Conservation (phyloP, 805 yeast genomes). For the Jamesozyma jinghongensis region DNA sequence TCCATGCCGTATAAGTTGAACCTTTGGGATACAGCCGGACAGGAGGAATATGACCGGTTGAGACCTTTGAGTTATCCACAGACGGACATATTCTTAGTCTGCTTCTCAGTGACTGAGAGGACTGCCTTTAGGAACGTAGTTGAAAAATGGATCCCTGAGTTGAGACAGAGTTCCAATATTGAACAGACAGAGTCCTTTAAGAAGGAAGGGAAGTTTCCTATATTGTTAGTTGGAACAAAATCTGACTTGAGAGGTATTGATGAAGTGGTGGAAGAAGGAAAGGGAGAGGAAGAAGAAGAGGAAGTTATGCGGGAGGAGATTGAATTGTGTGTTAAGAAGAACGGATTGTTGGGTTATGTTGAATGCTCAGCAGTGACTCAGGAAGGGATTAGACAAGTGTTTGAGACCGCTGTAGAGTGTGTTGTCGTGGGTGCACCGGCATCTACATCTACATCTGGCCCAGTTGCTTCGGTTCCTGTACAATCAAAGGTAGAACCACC, state of each 20-base stretch:
- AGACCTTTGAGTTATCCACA: slow-evolving; percentile 89
- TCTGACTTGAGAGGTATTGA: slow-evolving; percentile 60
- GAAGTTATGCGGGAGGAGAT: slow-evolving; percentile 63
- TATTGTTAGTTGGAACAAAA: slow-evolving; percentile 81
- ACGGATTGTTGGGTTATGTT: slow-evolving; percentile 63
- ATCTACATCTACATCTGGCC: slow-evolving; percentile 10
- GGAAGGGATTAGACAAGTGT: slow-evolving; percentile 74
- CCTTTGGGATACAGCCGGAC: slow-evolving; percentile 95
- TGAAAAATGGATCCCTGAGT: slow-evolving; percentile 80
- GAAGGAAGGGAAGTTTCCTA: slow-evolving; percentile 30
- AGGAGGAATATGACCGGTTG: slow-evolving; percentile 81
- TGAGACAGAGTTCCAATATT: slow-evolving; percentile 70
- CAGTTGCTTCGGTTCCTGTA: slow-evolving; percentile 28
- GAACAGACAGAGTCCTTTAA: slow-evolving; percentile 26
- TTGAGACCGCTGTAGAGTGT: slow-evolving; percentile 70
- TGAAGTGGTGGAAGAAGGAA: slow-evolving; percentile 53
- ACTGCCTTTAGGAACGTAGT: slow-evolving; percentile 72
- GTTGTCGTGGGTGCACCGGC: slow-evolving; percentile 38
- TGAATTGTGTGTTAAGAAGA: slow-evolving; percentile 52
- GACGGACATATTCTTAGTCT: slow-evolving; percentile 77
- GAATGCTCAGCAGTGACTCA: slow-evolving; percentile 92
- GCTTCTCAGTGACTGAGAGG: slow-evolving; percentile 79
- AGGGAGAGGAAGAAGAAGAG: slow-evolving; percentile 44
- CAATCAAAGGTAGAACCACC: neutral
- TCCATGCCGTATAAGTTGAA: slow-evolving; percentile 63